Evolutionary conservation across 192 early-diverging fungal species (phyloP), one percentile per base, ranked within the genome.

Genomic region (Dimargaris verticillata): DNA sequence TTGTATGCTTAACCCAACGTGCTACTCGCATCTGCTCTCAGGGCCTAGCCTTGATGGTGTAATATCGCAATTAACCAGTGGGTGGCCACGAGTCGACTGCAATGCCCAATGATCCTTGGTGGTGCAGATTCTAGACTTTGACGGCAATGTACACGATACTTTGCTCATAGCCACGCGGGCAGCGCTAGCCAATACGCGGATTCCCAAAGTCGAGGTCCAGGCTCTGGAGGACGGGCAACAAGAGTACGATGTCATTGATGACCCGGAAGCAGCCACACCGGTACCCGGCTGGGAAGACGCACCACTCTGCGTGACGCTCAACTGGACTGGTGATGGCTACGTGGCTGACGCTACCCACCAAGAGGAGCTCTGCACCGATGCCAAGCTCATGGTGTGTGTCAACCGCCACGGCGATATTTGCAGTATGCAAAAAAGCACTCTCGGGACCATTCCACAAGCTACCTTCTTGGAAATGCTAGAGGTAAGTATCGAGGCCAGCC

Each of bases 191-290:
- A 87, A 92, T 64, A 93, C 95, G 17, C 73, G 75, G 63, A 80
- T 95, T 51, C 91, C 94, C 28, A 82, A 87, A 44, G 87, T 86
- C 24, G 78, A 81, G 5, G 82, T 97, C 9, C 85, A 92, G 70
- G 83, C 86, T 26, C 63, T 86, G 25, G 80, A 92, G 64, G 91
- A 89, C 0, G 72, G 80, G 50, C 77, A 83, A 60, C 74, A 83
- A 45, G 94, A 96, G 55, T 93, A 95, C 71, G 93, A 94, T 28
- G 81, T 95, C n/a, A 79, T 87, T 42, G 93, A 95, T 66, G 86
- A 89, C 67, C 75, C 82, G 14, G 91, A 93, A 46, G 89, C 88
- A 60, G 85, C 88, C 33, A 83, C 89, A 58, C 62, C 75, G 45
- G 72, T 99, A 2, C 66, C 72, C 24, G 95, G 94, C 14, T 74